Evolutionary conservation across 1,139 yeast species (phyloP).

Genomic region (Yamadazyma buinensis): DNA sequence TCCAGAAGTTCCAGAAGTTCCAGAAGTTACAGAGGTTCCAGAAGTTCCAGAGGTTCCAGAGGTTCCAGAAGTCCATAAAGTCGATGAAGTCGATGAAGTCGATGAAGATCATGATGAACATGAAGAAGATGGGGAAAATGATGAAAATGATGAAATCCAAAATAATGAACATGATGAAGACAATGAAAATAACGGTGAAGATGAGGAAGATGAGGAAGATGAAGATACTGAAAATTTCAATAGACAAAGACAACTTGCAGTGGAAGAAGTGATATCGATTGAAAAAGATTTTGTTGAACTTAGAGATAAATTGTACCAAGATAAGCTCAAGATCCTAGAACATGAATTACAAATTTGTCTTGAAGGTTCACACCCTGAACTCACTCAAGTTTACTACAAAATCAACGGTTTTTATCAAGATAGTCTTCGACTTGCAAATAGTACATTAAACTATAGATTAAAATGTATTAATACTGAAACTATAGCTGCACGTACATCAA

Average conservation of each 20-base stretch:
- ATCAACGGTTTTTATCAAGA: conserved; percentile 70
- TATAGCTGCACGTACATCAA: conserved; percentile 69
- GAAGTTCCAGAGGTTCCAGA: conserved; percentile 1
- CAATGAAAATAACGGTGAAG: conserved; percentile 15
- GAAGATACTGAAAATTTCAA: conserved; percentile 42
- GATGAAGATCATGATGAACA: conserved; percentile 8
- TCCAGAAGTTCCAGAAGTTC: too few species aligned
- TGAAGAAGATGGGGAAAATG: conserved; percentile 9
- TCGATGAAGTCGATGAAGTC: conserved; percentile 4
- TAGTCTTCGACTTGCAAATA: conserved; percentile 63
- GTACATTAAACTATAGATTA: conserved; percentile 67
- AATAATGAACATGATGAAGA: conserved; percentile 15
- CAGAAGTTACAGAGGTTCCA: too few species aligned
- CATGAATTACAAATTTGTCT: conserved; percentile 84
- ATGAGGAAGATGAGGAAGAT: conserved; percentile 22
- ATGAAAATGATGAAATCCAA: conserved; percentile 12
- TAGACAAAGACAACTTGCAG: conserved; percentile 56
- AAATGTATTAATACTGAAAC: conserved; percentile 79
- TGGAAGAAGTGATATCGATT: conserved; percentile 66
- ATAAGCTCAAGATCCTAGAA: conserved; percentile 69
- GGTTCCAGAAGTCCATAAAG: background rate
- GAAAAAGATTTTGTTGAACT: conserved; percentile 83
- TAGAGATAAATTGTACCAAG: conserved; percentile 73
- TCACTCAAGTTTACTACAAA: conserved; percentile 60
- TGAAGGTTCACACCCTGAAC: conserved; percentile 89